phyloP scores from a whole-genome alignment of 192 early-diverging fungal species.

The Coemansia sp. region DNA sequence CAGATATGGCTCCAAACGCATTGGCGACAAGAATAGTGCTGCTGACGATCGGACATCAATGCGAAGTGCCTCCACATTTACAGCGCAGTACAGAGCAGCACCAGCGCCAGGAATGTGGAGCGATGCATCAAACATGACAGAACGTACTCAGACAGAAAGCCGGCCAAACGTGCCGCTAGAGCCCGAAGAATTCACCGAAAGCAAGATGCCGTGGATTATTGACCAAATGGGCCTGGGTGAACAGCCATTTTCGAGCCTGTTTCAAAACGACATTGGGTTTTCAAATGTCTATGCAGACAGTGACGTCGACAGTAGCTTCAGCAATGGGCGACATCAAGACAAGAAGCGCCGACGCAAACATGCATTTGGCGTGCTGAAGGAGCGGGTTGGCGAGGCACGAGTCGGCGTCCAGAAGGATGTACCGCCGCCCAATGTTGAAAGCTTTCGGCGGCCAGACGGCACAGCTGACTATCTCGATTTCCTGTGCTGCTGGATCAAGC shows the following conservation, averaged over 20 bases:
- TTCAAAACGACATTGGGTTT: constrained; percentile 32
- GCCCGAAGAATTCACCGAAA: constrained; percentile 37
- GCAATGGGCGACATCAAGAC: constrained; percentile 3
- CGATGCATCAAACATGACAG: neutral
- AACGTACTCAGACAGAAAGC: neutral
- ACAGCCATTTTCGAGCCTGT: constrained; percentile 43
- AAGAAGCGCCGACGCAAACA: constrained; percentile 35
- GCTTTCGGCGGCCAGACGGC: constrained; percentile 33
- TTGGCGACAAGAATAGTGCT: neutral
- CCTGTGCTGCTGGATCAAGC: constrained; percentile 27
- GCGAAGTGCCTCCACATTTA: constrained; percentile 27
- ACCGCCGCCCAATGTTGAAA: constrained; percentile 19
- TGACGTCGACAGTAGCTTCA: constrained; percentile 1
- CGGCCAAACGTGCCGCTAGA: constrained; percentile 46
- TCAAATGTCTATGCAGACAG: constrained; percentile 13
- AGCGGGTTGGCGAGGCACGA: constrained; percentile 44
- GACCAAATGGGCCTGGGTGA: constrained; percentile 53
- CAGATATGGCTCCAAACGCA: neutral
- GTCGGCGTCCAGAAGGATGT: constrained; percentile 43
- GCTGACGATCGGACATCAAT: constrained; percentile 4
- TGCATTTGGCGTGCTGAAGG: constrained; percentile 46
- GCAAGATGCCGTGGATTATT: constrained; percentile 41
- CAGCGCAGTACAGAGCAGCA: constrained; percentile 26
- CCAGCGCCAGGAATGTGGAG: constrained; percentile 46
- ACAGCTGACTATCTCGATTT: constrained; percentile 38